These are phyloP conservation scores for Babjeviella inositovora DNA, from an alignment of 805 yeast species.

Conservation along the genomic window DNA sequence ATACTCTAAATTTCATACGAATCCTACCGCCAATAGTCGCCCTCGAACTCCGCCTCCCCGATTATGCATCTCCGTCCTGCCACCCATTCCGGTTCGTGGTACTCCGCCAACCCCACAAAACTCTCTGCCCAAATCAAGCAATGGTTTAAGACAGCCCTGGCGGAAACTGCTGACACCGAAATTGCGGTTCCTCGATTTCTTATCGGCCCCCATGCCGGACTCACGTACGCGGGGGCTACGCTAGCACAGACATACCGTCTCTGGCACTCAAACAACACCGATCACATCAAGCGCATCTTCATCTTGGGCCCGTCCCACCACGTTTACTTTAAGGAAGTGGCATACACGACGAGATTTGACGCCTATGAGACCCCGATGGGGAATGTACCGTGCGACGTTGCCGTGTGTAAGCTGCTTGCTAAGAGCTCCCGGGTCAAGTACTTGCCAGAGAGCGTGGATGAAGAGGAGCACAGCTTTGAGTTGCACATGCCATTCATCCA, in stretches of 20 bases:
- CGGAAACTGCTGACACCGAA: slow-evolving; percentile 20
- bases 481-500: slow-evolving; percentile 79
- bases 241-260: slow-evolving; percentile 53
- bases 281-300: slow-evolving; percentile 40
- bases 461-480: slow-evolving; percentile 84
- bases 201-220: slow-evolving; percentile 69
- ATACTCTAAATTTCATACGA: too few relatives aligned
- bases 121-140: slow-evolving; percentile 34
- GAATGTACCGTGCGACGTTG: slow-evolving; percentile 44
- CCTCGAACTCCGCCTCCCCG: too few relatives aligned
- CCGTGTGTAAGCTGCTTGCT: slow-evolving; percentile 17
- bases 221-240: slow-evolving; percentile 61
- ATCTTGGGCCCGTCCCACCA: slow-evolving; percentile 91
- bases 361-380: slow-evolving; percentile 78
- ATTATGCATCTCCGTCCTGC: slow-evolving; percentile 33
- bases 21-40: too few relatives aligned
- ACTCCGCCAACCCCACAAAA: slow-evolving; percentile 23
- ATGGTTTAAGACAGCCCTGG: slow-evolving; percentile 21
- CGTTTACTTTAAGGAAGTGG: slow-evolving; percentile 54
- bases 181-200: slow-evolving; percentile 29
- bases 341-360: slow-evolving; percentile 32
- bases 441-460: slow-evolving; percentile 50
- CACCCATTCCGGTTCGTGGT: slow-evolving; percentile 91
- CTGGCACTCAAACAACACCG: slow-evolving; percentile 1
- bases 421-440: slow-evolving; percentile 12